Percentiles rank a stretch among this genome's conserved stretches.
These are phyloP conservation scores for Gracilariopsis chorda DNA, from an alignment of 23 red algal genomes.

Conservation along the genomic window DNA sequence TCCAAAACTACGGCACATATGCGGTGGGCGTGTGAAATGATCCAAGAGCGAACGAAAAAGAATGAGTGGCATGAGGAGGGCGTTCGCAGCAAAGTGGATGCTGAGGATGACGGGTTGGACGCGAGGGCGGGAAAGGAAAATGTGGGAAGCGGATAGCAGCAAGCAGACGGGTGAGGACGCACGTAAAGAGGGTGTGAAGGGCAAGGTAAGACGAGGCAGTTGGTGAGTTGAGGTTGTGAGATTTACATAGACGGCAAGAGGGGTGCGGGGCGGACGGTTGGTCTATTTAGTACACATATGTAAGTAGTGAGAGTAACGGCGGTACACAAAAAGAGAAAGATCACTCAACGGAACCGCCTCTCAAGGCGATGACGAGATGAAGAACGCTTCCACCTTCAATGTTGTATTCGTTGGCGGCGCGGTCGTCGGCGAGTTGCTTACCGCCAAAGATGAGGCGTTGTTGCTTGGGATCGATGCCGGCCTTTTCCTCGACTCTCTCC, in stretches of 20 bases:
- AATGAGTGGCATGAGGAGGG: neutral
- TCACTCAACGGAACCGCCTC: slow-evolving; percentile 57
- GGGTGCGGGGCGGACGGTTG: no score
- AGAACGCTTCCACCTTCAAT: slow-evolving; percentile 98
- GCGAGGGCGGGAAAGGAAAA: no score
- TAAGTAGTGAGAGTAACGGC: no score
- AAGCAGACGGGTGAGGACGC: no score
- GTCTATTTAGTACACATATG: no score
- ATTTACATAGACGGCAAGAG: no score
- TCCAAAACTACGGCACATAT: neutral
- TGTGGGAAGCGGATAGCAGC: no score
- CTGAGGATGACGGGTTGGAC: no score
- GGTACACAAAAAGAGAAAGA: neutral
- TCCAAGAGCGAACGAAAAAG: neutral
- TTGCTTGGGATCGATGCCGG: slow-evolving; percentile 94
- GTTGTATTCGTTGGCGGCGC: slow-evolving; percentile 89
- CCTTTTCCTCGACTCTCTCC: slow-evolving; percentile 98
- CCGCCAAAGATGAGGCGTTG: slow-evolving; percentile 99
- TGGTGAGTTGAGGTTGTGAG: no score
- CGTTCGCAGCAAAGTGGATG: no score
- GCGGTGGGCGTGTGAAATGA: neutral
- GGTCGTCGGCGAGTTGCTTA: slow-evolving; percentile 80
- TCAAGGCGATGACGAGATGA: slow-evolving; percentile 92
- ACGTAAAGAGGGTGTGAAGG: no score
- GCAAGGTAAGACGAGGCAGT: no score